Base-by-base conservation (phyloP, 2,329 filamentous ascomycete genomes). In the Parascedosporium putredinis region DNA sequence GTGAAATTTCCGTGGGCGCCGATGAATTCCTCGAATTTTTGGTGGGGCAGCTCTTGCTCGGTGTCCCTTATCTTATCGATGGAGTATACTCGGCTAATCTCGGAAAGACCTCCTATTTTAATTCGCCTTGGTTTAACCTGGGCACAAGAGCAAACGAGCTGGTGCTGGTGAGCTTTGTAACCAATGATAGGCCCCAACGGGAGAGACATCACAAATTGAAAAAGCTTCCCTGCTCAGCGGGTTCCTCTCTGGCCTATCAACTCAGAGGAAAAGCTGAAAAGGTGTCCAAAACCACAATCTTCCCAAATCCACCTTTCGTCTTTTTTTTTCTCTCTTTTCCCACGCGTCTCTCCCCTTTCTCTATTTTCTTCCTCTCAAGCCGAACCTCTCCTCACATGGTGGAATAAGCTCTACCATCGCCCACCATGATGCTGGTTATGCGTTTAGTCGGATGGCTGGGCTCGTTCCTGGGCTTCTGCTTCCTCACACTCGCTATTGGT, bases 401-500 rank as follows among this genome's bases (percentile, higher is more conserved):
- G 33, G n/a, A 22, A 36, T 23, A 48, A 18, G 46, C 8, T 64
- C 55, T 54, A 54, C 51, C 42, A 6, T n/a, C 48, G 40, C 40
- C 48, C 48, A 45, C 45, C 63, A 79, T 55, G 56, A 96, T 97
- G 93, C 97, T 90, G 88, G 88, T 98, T 72, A 73, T 98, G 62
- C 90, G 91, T 60, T 72, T 97, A 40, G 73, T 98, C 60, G 93
- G 93, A 60, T 96, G 95, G 62, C 67, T 89, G 29, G 93, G 93
- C 61, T 81, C 94, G 57, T 70, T 89, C 55, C 72, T 95, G 53
- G 91, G 91, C 64, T 98, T 98, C 72, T 81, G 80, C 61, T 97
- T 98, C 69, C 74, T 98, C 57, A 97, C 93, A 18, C 76, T 98
- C 54, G 89, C 91, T 51, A 97, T 98, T 62, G 86, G 86, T 88